Base-by-base conservation (phyloP, 106 monocot genomes). In the Apostasia shenzhenica region DNA sequence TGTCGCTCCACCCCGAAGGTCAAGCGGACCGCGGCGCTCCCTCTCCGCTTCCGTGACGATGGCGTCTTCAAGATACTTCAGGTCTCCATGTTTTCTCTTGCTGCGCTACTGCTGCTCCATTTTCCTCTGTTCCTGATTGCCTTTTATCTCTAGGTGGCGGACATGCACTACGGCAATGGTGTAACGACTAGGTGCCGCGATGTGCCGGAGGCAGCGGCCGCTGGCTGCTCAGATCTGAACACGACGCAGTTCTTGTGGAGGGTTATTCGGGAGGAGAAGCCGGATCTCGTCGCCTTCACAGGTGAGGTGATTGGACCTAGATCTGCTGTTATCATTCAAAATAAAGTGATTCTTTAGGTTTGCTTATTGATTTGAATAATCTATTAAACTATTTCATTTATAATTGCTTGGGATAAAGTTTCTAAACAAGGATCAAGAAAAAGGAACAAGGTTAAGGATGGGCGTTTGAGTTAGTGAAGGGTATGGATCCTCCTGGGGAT, bases 31-130 rank as follows among this genome's bases (percentile, higher is more conserved):
- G 54, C 90, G 5, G 61, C 65, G 9, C 83, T 88, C 49, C 94
- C 94, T 44, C 87, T 94, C 61, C 94, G 94, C 12, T 94, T 94
- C 90, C 78, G 80, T 54, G 6, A 79, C 59, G 94, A 94, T 54
- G 94, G 94, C 47, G 50, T 79, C 68, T 94, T 94, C 75, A 94
- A 94, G 83, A 90, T 94, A 61, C 85, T 94, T 40, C 94, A 94
- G 83, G 88, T 85, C 1, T 10, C 37, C 44, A 14, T 56, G 5
- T 37, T 9, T 26, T 48, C 55, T 55, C 70, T 60, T 50, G 38
- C 8, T 67, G 41, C 45, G 5, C 42, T 37, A 5, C 11, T 38
- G 4, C 45, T 41, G 42, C 0, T 9, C 0, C 10, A 1, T 7
- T 6, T 38, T 53, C 10, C 26, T 38, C 9, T 3, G 43, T 38